These are phyloP conservation scores for Crithidia thermophila DNA, from an alignment of 208 protist genomes.

Conservation along the genomic window DNA sequence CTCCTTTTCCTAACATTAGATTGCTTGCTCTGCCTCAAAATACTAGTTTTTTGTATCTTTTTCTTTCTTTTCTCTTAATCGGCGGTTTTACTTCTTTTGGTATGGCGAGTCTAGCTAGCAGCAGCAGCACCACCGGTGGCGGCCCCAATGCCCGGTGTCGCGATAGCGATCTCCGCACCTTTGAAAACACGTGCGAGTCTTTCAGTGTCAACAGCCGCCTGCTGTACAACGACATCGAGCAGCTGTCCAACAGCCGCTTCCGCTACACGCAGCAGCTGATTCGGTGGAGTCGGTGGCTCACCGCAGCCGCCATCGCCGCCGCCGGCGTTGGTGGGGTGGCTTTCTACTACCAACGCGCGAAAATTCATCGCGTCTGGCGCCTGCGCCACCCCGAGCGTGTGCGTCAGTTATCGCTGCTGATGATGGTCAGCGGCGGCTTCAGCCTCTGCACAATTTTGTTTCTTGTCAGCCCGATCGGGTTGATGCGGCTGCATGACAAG, in stretches of 20 bases:
- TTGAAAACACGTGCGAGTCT: conserved; percentile 19
- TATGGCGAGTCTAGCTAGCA: background rate
- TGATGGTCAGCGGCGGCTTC: conserved; percentile 10
- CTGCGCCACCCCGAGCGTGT: conserved; percentile 42
- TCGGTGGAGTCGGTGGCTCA: conserved; percentile 22
- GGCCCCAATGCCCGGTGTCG: background rate
- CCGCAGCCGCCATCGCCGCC: conserved; percentile 14
- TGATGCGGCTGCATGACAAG: conserved; percentile 28
- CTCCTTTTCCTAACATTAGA: background rate
- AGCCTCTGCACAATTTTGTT: conserved; percentile 32
- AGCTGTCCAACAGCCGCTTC: conserved; percentile 27
- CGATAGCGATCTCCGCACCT: background rate
- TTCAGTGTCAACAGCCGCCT: conserved; percentile 51
- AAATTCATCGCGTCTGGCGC: conserved; percentile 64
- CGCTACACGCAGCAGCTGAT: conserved; percentile 19
- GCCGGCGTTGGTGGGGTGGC: conserved; percentile 20
- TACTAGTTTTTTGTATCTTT: background rate
- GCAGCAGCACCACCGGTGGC: background rate
- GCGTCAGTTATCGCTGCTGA: conserved; percentile 16
- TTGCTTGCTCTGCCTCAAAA: background rate
- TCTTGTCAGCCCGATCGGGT: conserved; percentile 48
- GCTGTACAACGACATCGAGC: conserved; percentile 48
- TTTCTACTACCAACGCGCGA: conserved; percentile 43
- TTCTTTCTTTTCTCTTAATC: conserved; percentile 7
- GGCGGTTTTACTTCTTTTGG: background rate